These are phyloP conservation scores for Phaffomyces opuntiae DNA, from an alignment of 805 yeast species.

Conservation along the genomic window DNA sequence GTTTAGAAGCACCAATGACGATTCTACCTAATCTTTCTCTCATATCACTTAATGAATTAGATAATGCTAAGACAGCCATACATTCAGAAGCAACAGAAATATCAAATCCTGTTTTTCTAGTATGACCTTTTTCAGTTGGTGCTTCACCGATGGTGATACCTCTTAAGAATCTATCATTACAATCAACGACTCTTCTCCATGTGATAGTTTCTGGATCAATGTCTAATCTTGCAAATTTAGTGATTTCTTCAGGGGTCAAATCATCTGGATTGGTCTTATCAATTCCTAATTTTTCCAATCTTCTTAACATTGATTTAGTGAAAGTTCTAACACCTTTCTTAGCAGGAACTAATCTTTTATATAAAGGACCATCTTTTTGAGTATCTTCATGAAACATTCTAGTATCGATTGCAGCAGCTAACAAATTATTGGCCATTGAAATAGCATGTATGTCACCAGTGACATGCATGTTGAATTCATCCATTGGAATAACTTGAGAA, in stretches of 20 bases:
- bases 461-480: slow-evolving; percentile 78
- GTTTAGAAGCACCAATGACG: slow-evolving; percentile 75
- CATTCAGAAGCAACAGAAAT: slow-evolving; percentile 81
- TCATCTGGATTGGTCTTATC: slow-evolving; percentile 65
- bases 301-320: slow-evolving; percentile 58
- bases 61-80: slow-evolving; percentile 82
- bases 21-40: slow-evolving; percentile 81
- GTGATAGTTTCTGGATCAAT: slow-evolving; percentile 76
- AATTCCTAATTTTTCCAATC: slow-evolving; percentile 65
- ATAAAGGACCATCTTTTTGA: slow-evolving; percentile 65
- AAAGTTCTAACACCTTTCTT: slow-evolving; percentile 66
- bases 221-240: slow-evolving; percentile 60
- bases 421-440: slow-evolving; percentile 71
- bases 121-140: slow-evolving; percentile 70
- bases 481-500: slow-evolving; percentile 85
- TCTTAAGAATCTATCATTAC: slow-evolving; percentile 74
- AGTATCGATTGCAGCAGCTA: slow-evolving; percentile 83
- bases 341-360: slow-evolving; percentile 67
- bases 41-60: slow-evolving; percentile 74
- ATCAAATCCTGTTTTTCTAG: slow-evolving; percentile 72
- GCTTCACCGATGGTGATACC: slow-evolving; percentile 77
- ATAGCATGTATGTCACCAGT: slow-evolving; percentile 86
- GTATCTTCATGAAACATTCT: slow-evolving; percentile 80
- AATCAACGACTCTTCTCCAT: slow-evolving; percentile 80
- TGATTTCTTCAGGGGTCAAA: slow-evolving; percentile 61